Evolutionary conservation across 2,329 filamentous ascomycete species (phyloP).

Genomic region (Fusarium xyrophilum): DNA sequence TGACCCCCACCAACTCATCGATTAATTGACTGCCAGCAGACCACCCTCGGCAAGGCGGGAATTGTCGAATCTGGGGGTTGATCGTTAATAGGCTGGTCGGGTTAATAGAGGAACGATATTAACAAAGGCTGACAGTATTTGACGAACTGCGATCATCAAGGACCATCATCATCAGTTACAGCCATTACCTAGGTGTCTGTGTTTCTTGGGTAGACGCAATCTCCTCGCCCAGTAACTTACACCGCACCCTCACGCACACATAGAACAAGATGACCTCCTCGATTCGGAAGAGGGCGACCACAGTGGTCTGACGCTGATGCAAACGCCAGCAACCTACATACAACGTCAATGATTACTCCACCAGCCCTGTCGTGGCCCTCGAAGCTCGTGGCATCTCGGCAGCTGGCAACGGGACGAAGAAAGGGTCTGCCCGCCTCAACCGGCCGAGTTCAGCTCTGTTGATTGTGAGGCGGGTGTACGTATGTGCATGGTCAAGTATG

Average conservation of each 20-base stretch:
- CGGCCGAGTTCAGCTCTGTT: conserved; percentile 36
- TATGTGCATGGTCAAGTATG: neutral
- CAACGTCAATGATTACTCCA: conserved; percentile 32
- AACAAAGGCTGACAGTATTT: conserved; percentile 20
- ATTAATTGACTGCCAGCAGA: conserved; percentile 8
- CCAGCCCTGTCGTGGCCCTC: conserved; percentile 24
- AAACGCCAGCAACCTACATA: conserved; percentile 34
- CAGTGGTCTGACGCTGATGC: conserved; percentile 40
- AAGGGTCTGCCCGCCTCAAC: conserved; percentile 28
- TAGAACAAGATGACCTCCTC: neutral
- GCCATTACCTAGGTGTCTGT: conserved; percentile 1
- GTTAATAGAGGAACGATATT: conserved; percentile 11
- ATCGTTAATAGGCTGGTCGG: conserved; percentile 3
- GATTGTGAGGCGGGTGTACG: conserved; percentile 31
- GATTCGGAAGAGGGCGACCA: conserved; percentile 24
- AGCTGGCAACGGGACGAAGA: conserved; percentile 28
- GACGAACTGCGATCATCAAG: neutral
- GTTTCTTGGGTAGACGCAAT: neutral
- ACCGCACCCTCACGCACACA: neutral
- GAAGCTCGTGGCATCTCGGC: conserved; percentile 35
- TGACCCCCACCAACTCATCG: conserved; percentile 20
- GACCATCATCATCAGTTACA: neutral
- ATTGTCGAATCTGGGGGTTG: conserved; percentile 14
- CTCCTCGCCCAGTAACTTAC: neutral
- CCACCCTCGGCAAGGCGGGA: conserved; percentile 18